These are phyloP conservation scores for Oropetium thomaeum DNA, from an alignment of 176 grass and related monocot species.

Conservation along the genomic window DNA sequence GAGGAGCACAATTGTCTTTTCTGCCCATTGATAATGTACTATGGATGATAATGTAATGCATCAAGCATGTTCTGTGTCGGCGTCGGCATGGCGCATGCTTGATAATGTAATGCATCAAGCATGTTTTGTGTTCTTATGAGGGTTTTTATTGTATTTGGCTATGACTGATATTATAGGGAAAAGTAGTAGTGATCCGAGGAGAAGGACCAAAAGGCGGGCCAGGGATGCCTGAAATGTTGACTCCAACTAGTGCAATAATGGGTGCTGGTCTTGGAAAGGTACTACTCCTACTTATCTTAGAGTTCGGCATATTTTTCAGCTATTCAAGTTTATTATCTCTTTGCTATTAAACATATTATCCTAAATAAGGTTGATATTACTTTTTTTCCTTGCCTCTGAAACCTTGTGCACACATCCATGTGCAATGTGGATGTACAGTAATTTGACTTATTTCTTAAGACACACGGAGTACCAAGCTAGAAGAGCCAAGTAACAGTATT, in stretches of 20 bases:
- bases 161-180: conserved; percentile 40
- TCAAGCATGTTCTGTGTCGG: not conserved
- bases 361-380: not conserved
- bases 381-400: not conserved
- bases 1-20: not conserved
- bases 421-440: not conserved
- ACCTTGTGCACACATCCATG: not conserved
- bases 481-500: no score
- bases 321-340: no score
- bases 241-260: conserved; percentile 98
- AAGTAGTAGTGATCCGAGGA: conserved; percentile 88
- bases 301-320: not conserved
- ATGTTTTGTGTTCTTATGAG: conserved; percentile 25
- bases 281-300: not conserved
- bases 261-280: conserved; percentile 98
- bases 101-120: not conserved
- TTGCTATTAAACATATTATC: not conserved
- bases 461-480: no score
- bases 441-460: not conserved
- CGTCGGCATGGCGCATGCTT: no score
- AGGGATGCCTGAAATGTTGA: conserved; percentile 99
- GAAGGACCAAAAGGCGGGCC: conserved; percentile 96
- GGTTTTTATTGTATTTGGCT: conserved; percentile 17
- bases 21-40: not conserved
- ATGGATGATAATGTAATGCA: no score